phyloP scores from a whole-genome alignment of 345 rosid species.

The Eucalyptus fibrosa region DNA sequence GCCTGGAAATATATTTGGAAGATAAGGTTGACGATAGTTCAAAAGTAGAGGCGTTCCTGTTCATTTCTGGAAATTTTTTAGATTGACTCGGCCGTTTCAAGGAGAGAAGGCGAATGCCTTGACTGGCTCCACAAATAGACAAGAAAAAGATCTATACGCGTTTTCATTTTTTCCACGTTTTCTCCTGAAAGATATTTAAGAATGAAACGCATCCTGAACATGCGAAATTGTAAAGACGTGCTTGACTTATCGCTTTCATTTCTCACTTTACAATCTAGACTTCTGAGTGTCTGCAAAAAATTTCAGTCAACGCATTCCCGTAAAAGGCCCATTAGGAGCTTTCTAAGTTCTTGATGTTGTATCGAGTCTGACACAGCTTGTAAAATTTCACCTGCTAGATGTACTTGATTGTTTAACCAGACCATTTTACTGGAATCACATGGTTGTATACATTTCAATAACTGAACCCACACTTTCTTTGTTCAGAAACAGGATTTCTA shows the following conservation, averaged over 20 bases:
- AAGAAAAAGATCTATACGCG: neutral
- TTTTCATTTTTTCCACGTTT: neutral
- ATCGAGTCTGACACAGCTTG: neutral
- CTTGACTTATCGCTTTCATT: neutral
- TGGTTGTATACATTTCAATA: neutral
- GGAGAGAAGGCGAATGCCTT: neutral
- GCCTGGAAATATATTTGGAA: neutral
- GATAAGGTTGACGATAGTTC: neutral
- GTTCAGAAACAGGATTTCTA: neutral
- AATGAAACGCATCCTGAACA: neutral
- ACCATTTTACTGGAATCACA: neutral
- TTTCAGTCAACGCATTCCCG: neutral
- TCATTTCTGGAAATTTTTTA: neutral
- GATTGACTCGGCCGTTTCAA: neutral
- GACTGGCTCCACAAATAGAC: neutral
- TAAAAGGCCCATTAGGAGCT: neutral
- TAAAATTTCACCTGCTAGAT: neutral
- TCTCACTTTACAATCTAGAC: neutral
- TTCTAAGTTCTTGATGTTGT: neutral
- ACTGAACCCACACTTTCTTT: neutral
- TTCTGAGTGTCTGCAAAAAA: neutral
- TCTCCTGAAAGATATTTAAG: neutral
- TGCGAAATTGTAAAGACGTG: neutral
- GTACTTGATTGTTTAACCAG: neutral
- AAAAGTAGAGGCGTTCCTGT: neutral